Evolutionary conservation across 2,329 filamentous ascomycete genomes (phyloP).

Genomic region (Zymoseptoria crescenta): DNA sequence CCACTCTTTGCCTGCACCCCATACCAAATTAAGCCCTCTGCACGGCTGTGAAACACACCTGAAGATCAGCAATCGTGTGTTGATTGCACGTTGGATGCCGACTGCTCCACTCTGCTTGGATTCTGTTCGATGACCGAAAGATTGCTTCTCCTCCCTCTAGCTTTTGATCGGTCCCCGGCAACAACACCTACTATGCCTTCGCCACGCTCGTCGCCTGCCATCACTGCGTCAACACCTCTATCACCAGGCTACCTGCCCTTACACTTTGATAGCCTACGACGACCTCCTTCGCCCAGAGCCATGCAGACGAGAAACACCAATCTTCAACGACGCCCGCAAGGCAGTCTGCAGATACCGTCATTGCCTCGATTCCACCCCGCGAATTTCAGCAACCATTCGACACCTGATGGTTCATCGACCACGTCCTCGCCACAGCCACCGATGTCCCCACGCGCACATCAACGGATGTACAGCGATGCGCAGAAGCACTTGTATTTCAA

Average conservation of each 20-base stretch:
- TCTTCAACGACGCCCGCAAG: conserved; percentile 28
- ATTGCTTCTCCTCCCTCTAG: background rate
- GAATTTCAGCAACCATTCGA: conserved; percentile 39
- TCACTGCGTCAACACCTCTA: conserved; percentile 28
- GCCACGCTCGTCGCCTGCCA: conserved; percentile 26
- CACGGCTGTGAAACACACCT: background rate
- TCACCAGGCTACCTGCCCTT: conserved; percentile 25
- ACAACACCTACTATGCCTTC: conserved; percentile 24
- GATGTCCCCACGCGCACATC: conserved; percentile 36
- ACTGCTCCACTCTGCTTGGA: background rate
- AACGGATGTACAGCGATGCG: conserved; percentile 40
- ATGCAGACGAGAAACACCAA: conserved; percentile 23
- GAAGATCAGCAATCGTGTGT: background rate
- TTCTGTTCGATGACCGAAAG: background rate
- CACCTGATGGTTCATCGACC: conserved; percentile 30
- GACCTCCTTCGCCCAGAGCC: conserved; percentile 24
- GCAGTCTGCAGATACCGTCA: conserved; percentile 39
- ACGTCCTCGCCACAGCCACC: conserved; percentile 35
- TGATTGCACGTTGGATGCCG: background rate
- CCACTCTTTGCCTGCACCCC: background rate
- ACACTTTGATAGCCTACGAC: conserved; percentile 25
- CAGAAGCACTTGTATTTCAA: conserved; percentile 43
- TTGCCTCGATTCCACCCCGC: conserved; percentile 47
- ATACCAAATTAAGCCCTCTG: background rate
- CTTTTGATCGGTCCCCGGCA: background rate